Base-by-base conservation (phyloP, 2,329 filamentous ascomycete species). In the Juglanconis sp. region DNA sequence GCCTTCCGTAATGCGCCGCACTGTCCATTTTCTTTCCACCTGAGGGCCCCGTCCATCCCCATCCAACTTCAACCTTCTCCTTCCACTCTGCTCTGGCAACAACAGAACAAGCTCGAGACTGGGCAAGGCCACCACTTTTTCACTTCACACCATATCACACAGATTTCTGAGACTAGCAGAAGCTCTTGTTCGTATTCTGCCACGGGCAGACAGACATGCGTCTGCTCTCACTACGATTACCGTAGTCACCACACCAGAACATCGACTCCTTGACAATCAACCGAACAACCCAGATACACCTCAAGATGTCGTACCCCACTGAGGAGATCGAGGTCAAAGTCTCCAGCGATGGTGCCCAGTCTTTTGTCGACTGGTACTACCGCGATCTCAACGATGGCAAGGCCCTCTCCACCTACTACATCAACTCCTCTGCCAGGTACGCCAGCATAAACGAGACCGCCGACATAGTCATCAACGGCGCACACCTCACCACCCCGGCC, bases 381-480 rank as follows among this genome's bases (percentile, higher is more conserved):
- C 79, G 82, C 34, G 82, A 88, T n/a, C 78, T 96, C 55, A 86
- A 89, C 73, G 82, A 80, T 61, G 80, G 82, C 64, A 73, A 77
- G 48, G 77, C 79, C 9, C 81, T 96, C 13, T 71, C 82, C 17
- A 76, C 77, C n/a, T 96, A 87, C 79, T 96, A 96, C 79, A 77
- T 87, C 65, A 83, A 84, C 70, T 74, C 80, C 54, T 83, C 82
- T 31, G 17, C 17, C 17, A 24, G 17, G 17, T 24, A 24, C 17
- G 17, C 17, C 17, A 24, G 17, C 17, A 24, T 24, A 24, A 24
- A 79, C 63, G 75, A 79, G 31, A 78, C 79, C 38, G 81, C 90
- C 55, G 85, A 87, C 70, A 92, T 96, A 68, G 84, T 86, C 68
- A 88, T 92, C 80, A 96, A 96, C 76, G 92, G 92, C 67, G 86